Evolutionary conservation across 1,284 basidiomycete species (phyloP), one percentile per base, ranked within the genome.

Genomic region (Puccinia triticina): DNA sequence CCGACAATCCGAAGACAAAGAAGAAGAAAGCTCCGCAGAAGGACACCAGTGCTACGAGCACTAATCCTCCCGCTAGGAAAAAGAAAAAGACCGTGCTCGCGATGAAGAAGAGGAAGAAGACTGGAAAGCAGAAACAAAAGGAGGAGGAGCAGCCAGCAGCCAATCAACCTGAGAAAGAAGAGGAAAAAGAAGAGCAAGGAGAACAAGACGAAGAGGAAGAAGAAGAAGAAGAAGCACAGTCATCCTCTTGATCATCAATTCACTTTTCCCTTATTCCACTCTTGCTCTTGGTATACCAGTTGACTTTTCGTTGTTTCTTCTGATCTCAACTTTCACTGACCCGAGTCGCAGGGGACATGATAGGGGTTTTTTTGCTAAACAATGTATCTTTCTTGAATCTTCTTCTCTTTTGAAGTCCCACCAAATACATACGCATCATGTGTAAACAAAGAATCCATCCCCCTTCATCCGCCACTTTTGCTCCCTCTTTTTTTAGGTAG

Each of bases 201-300:
- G 59, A 61, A 61, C n/a, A 61, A 8, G 59, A 61, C 4, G 2
- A 12, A 18, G 29, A 61, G 26, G 29, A 61, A 16, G 59, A 61
- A 61, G 59, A 61, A 61, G 59, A 57, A 26, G 55, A 57, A 57
- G 55, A 57, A 57, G 55, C 55, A 26, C 55, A 57, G 55, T 57
- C 55, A 26, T 57, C 55, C n/a, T 57, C 55, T 29, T 57, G 26
- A 57, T 26, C n/a, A 57, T 57, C 23, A 53, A 53, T 53, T 53
- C 14, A 53, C 18, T 3, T 53, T 4, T 16, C 48, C 3, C 11
- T 50, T 50, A 26, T 4, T 26, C 55, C 26, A 4, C 8, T 29
- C 21, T 57, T 29, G 50, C 23, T 26, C 26, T 57, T 29, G 26
- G 12, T 21, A 57, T 21, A 57, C n/a, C 55, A 57, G 8, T 26